Conservation (phyloP, 192 early-diverging fungal genomes). For the Coemansia sp. region DNA sequence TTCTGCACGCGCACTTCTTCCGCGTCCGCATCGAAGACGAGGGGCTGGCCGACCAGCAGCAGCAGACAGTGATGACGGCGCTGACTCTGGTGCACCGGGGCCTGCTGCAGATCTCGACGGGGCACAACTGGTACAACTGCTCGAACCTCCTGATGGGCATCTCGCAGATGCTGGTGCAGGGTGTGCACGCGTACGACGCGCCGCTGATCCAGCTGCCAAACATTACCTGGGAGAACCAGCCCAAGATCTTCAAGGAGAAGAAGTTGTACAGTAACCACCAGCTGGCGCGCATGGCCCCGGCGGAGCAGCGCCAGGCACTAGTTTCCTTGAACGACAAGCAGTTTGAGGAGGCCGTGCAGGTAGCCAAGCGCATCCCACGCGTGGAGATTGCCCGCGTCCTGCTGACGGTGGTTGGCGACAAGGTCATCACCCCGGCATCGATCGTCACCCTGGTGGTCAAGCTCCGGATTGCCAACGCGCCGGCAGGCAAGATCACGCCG, state of each 20-base stretch:
- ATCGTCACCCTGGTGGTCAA: conserved; percentile 68
- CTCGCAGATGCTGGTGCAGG: conserved; percentile 86
- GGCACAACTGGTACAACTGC: conserved; percentile 76
- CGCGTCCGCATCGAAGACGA: conserved; percentile 60
- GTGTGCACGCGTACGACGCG: conserved; percentile 67
- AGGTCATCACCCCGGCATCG: conserved; percentile 68
- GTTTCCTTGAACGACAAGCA: conserved; percentile 54
- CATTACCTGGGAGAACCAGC: conserved; percentile 63
- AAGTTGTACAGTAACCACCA: conserved; percentile 54
- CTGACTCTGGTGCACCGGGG: conserved; percentile 72
- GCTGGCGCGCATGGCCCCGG: conserved; percentile 60
- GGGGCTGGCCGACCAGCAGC: conserved; percentile 50
- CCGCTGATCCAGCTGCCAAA: conserved; percentile 83
- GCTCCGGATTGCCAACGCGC: conserved; percentile 29
- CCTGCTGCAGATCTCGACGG: conserved; percentile 79
- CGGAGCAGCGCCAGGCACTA: conserved; percentile 58
- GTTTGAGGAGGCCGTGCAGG: conserved; percentile 61
- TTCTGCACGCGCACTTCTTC: conserved; percentile 81
- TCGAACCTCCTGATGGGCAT: conserved; percentile 73
- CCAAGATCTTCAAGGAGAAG: conserved; percentile 52
- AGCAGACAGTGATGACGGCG: conserved; percentile 66
- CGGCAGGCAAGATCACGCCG: conserved; percentile 10
- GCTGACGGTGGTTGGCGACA: conserved; percentile 79
- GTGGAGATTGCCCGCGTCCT: conserved; percentile 68
- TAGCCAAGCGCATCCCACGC: conserved; percentile 74